Percentiles rank a stretch among this genome's conserved stretches.
Conservation (phyloP, 305 asterid species). For the Solanum hybrid region DNA sequence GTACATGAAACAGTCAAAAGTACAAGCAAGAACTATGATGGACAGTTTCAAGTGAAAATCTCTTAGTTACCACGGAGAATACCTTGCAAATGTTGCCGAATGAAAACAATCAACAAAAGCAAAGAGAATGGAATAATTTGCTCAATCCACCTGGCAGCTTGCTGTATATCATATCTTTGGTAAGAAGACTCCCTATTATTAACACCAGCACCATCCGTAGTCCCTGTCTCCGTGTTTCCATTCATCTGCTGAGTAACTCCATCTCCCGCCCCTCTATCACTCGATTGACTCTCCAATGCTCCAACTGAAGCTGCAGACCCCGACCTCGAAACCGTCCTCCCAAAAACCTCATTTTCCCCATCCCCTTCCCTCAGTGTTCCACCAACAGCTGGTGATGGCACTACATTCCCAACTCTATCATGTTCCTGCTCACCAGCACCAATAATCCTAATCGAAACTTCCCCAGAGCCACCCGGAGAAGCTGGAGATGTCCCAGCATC, state of each 20-base stretch:
- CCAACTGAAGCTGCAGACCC: conserved; percentile 37
- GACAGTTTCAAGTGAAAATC: background rate
- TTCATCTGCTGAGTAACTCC: conserved; percentile 23
- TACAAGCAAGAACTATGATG: background rate
- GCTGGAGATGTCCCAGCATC: conserved; percentile 23
- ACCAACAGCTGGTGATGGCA: conserved; percentile 24
- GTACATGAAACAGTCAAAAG: background rate
- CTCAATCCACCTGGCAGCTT: conserved; percentile 80
- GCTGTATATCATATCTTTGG: conserved; percentile 77
- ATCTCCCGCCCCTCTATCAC: conserved; percentile 31
- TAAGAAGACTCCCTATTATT: conserved; percentile 62
- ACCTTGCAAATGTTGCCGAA: conserved; percentile 86
- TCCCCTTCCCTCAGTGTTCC: conserved; percentile 23
- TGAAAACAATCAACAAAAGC: conserved; percentile 72
- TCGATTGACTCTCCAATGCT: conserved; percentile 48
- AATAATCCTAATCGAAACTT: conserved; percentile 66
- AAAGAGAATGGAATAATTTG: conserved; percentile 72
- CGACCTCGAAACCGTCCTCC: conserved; percentile 38
- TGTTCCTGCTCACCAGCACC: conserved; percentile 44
- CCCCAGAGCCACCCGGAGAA: conserved; percentile 28
- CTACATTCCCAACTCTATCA: conserved; percentile 28
- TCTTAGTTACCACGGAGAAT: background rate
- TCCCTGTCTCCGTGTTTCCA: conserved; percentile 26
- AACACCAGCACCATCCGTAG: conserved; percentile 35
- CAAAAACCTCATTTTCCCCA: conserved; percentile 28